A percentile compares a stretch with the other conserved stretches of the same genome.
Evolutionary conservation across 1,284 basidiomycete genomes (phyloP).

Genomic region (Cystobasidium pallidum): DNA sequence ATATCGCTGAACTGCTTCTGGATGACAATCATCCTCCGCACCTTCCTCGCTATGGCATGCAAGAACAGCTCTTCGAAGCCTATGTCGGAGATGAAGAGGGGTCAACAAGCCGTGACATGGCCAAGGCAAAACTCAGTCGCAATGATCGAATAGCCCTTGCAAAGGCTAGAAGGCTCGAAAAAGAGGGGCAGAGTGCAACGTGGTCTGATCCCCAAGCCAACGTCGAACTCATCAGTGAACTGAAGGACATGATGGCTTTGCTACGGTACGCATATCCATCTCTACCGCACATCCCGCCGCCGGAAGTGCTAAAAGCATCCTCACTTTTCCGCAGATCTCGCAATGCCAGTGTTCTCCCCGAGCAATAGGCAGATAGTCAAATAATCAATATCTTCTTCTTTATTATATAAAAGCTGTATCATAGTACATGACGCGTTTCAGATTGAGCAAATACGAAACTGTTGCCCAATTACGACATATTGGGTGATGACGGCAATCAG

Average conservation of each 20-base stretch:
- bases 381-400: too few relatives aligned
- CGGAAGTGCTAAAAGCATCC: too few relatives aligned
- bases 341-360: background rate
- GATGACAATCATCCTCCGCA: slow-evolving; percentile 3
- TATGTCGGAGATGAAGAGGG: background rate
- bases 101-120: background rate
- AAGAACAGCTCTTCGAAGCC: slow-evolving; percentile 36
- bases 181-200: background rate
- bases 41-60: slow-evolving; percentile 24
- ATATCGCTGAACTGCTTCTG: slow-evolving; percentile 23
- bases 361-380: slow-evolving; percentile 9
- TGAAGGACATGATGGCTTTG: slow-evolving; percentile 28
- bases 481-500: background rate
- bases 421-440: background rate
- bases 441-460: too few relatives aligned
- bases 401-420: background rate
- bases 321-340: slow-evolving; percentile 8
- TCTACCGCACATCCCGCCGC: too few relatives aligned
- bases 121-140: slow-evolving; percentile 10
- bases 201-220: slow-evolving; percentile 8
- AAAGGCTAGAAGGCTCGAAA: background rate
- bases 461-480: background rate
- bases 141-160: slow-evolving; percentile 32
- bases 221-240: slow-evolving; percentile 27
- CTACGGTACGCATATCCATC: slow-evolving; percentile 10